Conservation (phyloP, 2,329 filamentous ascomycete species). For the Hypomyces perniciosus region DNA sequence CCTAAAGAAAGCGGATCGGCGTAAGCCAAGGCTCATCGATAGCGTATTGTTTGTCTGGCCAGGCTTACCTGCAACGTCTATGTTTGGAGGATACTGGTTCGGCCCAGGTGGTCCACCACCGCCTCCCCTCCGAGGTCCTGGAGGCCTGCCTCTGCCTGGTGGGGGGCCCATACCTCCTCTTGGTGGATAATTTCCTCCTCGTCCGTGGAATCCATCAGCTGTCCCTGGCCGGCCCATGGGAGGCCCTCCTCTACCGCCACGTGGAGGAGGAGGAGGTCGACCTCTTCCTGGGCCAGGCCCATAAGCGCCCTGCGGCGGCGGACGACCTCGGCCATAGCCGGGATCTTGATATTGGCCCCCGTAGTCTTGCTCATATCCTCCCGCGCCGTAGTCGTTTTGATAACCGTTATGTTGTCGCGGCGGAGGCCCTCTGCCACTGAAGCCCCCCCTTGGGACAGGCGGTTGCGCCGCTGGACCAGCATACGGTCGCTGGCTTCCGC, state of each 20-base stretch:
- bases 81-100: slow-evolving; percentile 28
- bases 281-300: slow-evolving; percentile 36
- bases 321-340: slow-evolving; percentile 39
- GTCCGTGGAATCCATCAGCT: slow-evolving; percentile 27
- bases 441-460: slow-evolving; percentile 30
- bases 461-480: slow-evolving; percentile 39
- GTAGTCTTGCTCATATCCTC: slow-evolving; percentile 32
- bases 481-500: slow-evolving; percentile 40
- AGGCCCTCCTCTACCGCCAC: slow-evolving; percentile 39
- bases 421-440: slow-evolving; percentile 22
- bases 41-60: neutral
- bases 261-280: slow-evolving; percentile 32
- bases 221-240: slow-evolving; percentile 20
- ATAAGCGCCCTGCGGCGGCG: slow-evolving; percentile 40
- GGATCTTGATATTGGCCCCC: slow-evolving; percentile 38
- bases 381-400: slow-evolving; percentile 39
- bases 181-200: slow-evolving; percentile 33
- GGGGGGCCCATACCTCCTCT: slow-evolving; percentile 26
- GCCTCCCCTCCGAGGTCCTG: slow-evolving; percentile 23
- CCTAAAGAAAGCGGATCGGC: neutral
- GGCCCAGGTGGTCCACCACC: slow-evolving; percentile 37
- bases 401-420: slow-evolving; percentile 41
- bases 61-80: slow-evolving; percentile 38
- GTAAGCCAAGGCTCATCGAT: neutral
- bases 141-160: slow-evolving; percentile 21